Percentiles rank a stretch among this genome's conserved stretches.
phyloP scores from a whole-genome alignment of 1,284 basidiomycete genomes.

The Fistulinella cinereoalba region DNA sequence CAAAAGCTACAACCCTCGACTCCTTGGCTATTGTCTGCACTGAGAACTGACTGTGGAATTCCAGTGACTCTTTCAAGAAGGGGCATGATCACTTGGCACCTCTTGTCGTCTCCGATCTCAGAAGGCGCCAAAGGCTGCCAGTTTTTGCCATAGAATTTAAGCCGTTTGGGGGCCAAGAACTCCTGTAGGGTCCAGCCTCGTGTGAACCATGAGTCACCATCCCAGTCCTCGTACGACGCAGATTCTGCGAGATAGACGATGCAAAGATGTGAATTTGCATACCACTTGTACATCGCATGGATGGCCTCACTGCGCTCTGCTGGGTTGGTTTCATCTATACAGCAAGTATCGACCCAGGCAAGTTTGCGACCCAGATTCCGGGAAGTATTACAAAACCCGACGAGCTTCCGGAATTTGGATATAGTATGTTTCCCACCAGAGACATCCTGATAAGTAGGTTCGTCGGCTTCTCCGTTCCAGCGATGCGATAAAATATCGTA shows the following conservation, averaged over 20 bases:
- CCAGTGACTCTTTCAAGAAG: conserved; percentile 1
- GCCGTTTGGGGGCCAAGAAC: conserved; percentile 10
- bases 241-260: conserved; percentile 14
- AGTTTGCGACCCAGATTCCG: conserved; percentile 8
- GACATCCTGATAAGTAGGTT: conserved; percentile 9
- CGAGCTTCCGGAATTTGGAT: conserved; percentile 8
- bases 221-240: not conserved
- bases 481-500: conserved; percentile 15
- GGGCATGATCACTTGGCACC: not conserved
- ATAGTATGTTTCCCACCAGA: not conserved
- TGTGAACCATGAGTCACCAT: conserved; percentile 14
- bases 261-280: conserved; percentile 10
- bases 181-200: conserved; percentile 14
- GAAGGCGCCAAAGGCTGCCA: conserved; percentile 6
- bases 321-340: conserved; percentile 11
- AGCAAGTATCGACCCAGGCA: conserved; percentile 19
- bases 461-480: conserved; percentile 5
- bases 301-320: conserved; percentile 18
- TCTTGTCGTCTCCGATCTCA: not conserved
- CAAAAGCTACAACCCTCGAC: conserved; percentile 7
- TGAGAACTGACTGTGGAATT: not conserved
- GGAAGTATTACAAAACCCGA: conserved; percentile 13
- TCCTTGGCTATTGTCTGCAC: conserved; percentile 9
- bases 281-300: conserved; percentile 18
- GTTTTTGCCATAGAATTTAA: conserved; percentile 14